Evolutionary conservation across 176 grass and related monocot genomes (phyloP), one percentile per base, ranked within the genome.

Genomic region (Carex parvula): DNA sequence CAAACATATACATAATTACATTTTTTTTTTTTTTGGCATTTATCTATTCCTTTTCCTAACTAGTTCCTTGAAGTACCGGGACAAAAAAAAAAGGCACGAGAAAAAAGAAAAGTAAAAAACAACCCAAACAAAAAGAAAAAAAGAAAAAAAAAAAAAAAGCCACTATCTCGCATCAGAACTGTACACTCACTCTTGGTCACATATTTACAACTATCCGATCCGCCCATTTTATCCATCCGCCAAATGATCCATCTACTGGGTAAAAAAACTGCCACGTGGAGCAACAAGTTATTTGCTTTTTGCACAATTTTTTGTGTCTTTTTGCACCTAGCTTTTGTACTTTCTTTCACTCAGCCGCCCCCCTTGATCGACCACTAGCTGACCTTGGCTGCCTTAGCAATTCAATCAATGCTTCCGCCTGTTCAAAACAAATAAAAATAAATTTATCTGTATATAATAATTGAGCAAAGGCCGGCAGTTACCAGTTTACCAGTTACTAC

Each of bases 351-450:
- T 82, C 88, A 32, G 88, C 81, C 60, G 89, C 32, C 46, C 80
- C 66, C 75, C 85, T 84, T 1, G 86, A 70, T 69, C 90, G 86
- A 2, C 82, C 16, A 80, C 90, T 84, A 67, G 56, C 76, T 80
- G 84, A 87, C 57, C 90, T 89, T 17, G 94, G 94, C 60, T 92
- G 91, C 64, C 96, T 80, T 0, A 99, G 72, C 18, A 99, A 85
- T 88, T 90, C 93, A 26, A 99, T 88, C 84, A 99, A 44, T 55
- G 88, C 78, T 69, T 92, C 91, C 2, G 93, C 93, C 96, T 99
- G 83, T 64, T 6, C 41, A 83, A 18, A 85, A 82, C 48, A 22
- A 79, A 86, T 85, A 63, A 78, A 57, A 54, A 54, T 78, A 3
- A 17, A 32, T 57, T 41, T 57, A 24, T 73, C 42, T 52, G 10